Percentiles rank a stretch among this genome's conserved stretches.
Conservation (phyloP, 2,329 filamentous ascomycete species). For the Diaporthe citrichinensis region DNA sequence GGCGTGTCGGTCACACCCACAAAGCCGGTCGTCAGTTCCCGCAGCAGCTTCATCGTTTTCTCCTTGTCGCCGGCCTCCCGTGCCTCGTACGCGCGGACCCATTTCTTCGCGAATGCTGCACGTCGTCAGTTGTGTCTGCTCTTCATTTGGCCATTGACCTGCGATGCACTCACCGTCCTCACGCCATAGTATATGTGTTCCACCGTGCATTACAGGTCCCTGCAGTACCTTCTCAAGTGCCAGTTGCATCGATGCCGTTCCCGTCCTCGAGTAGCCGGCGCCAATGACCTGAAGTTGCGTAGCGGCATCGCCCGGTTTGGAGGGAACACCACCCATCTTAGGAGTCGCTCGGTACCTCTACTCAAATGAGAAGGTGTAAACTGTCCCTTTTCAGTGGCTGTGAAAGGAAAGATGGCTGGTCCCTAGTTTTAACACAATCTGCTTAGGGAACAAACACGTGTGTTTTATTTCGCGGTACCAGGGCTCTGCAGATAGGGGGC, state of each 20-base stretch:
- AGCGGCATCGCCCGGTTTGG: conserved; percentile 10
- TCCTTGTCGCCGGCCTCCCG: conserved; percentile 2
- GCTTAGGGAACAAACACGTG: neutral
- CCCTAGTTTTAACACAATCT: neutral
- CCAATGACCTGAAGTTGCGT: conserved; percentile 25
- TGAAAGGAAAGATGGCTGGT: neutral
- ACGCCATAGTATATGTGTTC: conserved; percentile 6
- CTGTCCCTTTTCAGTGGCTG: too few relatives aligned
- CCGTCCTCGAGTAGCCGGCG: conserved; percentile 28
- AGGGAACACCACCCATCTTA: conserved; percentile 26
- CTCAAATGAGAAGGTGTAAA: neutral
- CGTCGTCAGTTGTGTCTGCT: neutral
- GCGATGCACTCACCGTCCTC: conserved; percentile 2
- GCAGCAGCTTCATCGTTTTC: conserved; percentile 43
- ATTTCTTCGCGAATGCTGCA: conserved; percentile 19
- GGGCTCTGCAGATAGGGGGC: neutral
- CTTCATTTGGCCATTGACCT: neutral
- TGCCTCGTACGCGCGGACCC: conserved; percentile 14
- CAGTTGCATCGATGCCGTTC: conserved; percentile 25
- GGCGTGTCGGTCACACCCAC: conserved; percentile 58
- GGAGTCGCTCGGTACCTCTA: neutral
- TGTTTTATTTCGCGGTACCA: neutral
- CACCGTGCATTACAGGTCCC: conserved; percentile 24
- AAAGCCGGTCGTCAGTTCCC: conserved; percentile 53
- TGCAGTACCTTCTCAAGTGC: conserved; percentile 1